A percentile compares a stretch with the other conserved stretches of the same genome.
Conservation (phyloP, 192 early-diverging fungal species). For the Coemansia aciculifera region DNA sequence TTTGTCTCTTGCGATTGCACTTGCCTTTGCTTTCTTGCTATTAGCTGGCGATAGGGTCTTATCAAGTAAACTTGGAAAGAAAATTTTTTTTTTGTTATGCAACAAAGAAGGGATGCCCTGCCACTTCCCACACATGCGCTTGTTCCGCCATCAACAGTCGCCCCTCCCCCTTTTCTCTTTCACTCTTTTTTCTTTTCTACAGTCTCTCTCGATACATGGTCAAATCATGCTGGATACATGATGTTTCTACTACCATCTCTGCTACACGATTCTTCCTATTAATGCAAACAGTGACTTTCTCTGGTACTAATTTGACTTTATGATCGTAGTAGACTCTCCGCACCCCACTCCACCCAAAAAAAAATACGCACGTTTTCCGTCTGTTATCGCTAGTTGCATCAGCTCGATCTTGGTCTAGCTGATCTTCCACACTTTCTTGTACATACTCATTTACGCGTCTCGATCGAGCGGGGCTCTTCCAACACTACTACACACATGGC, state of each 20-base stretch:
- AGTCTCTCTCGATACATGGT: background rate
- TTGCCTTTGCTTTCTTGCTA: background rate
- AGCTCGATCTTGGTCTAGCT: slow-evolving; percentile 6
- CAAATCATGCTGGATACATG: slow-evolving; percentile 2
- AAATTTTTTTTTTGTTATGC: background rate
- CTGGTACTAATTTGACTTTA: background rate
- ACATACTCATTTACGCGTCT: background rate
- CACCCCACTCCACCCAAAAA: background rate
- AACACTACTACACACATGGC: slow-evolving; percentile 1
- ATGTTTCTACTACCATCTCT: background rate
- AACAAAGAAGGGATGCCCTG: background rate
- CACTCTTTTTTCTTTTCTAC: background rate
- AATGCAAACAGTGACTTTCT: background rate
- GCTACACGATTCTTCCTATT: background rate
- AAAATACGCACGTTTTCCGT: background rate
- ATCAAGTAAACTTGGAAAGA: background rate
- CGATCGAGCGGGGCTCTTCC: background rate
- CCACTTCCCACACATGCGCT: slow-evolving; percentile 5
- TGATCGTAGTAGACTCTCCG: background rate
- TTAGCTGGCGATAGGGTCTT: background rate
- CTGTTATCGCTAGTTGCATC: slow-evolving; percentile 1
- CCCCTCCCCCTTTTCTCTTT: background rate
- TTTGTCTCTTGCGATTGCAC: background rate
- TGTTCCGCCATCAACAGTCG: background rate
- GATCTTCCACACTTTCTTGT: background rate